Conservation (phyloP, 768 basidiomycete genomes). For the Mycena sanguinolenta region DNA sequence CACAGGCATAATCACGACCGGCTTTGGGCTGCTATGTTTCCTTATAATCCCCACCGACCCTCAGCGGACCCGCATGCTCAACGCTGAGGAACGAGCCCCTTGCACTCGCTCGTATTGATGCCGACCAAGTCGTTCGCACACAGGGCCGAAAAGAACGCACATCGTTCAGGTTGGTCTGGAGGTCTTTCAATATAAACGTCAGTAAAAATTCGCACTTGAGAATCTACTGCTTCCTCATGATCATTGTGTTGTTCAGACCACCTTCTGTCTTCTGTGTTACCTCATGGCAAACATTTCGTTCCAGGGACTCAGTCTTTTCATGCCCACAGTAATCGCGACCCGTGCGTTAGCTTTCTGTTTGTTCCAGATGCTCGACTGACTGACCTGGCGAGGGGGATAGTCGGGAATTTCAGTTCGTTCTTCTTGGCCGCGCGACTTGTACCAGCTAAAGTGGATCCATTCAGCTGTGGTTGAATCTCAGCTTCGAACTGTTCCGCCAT, state of each 20-base stretch:
- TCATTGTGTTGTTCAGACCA: slow-evolving; percentile 40
- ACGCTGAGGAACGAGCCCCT: slow-evolving; percentile 49
- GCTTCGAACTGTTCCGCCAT: slow-evolving; percentile 53
- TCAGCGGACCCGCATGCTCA: slow-evolving; percentile 49
- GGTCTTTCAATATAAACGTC: slow-evolving; percentile 51
- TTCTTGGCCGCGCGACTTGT: background rate
- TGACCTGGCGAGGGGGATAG: slow-evolving; percentile 41
- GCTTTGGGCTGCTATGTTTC: slow-evolving; percentile 51
- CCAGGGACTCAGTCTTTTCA: slow-evolving; percentile 59
- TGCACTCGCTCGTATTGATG: slow-evolving; percentile 52
- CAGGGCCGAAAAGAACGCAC: slow-evolving; percentile 47
- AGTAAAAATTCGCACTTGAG: slow-evolving; percentile 13
- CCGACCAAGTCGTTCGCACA: slow-evolving; percentile 48
- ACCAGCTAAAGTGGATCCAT: slow-evolving; percentile 1
- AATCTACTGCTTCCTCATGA: background rate
- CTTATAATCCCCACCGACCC: slow-evolving; percentile 54
- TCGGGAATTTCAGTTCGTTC: slow-evolving; percentile 52
- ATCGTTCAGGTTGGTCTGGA: slow-evolving; percentile 44
- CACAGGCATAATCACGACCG: slow-evolving; percentile 53
- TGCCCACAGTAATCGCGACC: slow-evolving; percentile 61
- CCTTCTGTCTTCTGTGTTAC: slow-evolving; percentile 47
- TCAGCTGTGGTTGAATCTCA: slow-evolving; percentile 60
- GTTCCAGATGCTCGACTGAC: background rate
- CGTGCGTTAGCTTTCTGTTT: slow-evolving; percentile 47
- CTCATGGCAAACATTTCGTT: slow-evolving; percentile 58